Evolutionary conservation across 2,329 filamentous ascomycete species (phyloP).

Genomic region (Neocucurbitaria cava): DNA sequence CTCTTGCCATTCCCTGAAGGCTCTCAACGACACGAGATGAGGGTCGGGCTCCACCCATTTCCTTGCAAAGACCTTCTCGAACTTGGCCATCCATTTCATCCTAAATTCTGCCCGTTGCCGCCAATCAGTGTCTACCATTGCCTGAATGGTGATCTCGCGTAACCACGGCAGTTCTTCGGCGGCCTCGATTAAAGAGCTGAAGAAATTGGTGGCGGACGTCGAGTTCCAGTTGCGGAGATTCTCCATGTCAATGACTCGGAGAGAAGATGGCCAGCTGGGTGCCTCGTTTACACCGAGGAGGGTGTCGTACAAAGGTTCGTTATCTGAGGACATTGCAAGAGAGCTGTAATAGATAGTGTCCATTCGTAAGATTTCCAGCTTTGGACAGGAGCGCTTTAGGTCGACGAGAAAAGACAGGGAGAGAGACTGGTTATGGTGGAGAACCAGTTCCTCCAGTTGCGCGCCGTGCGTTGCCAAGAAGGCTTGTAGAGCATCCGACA

Average conservation of each 20-base stretch:
- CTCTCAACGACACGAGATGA: constrained; percentile 51
- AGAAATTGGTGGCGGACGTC: constrained; percentile 75
- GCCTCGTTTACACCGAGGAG: constrained; percentile 68
- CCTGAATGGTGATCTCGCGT: constrained; percentile 70
- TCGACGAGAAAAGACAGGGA: constrained; percentile 75
- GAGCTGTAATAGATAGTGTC: constrained; percentile 80
- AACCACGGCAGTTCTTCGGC: constrained; percentile 71
- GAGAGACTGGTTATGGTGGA: constrained; percentile 82
- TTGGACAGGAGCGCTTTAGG: constrained; percentile 72
- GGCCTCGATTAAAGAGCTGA: constrained; percentile 77
- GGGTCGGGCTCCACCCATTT: constrained; percentile 53
- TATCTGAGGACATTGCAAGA: constrained; percentile 71
- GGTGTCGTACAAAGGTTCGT: constrained; percentile 75
- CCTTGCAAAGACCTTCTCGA: constrained; percentile 72
- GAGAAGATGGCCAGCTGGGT: constrained; percentile 77
- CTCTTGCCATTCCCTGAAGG: constrained; percentile 52
- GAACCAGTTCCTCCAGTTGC: constrained; percentile 69
- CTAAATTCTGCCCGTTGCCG: constrained; percentile 81
- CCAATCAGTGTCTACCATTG: constrained; percentile 81
- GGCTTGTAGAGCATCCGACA: constrained; percentile 67
- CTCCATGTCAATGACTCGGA: constrained; percentile 76
- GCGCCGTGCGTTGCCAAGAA: constrained; percentile 74
- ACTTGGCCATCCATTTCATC: constrained; percentile 74
- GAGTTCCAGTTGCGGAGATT: constrained; percentile 78
- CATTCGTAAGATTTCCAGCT: constrained; percentile 73